Evolutionary conservation across 345 rosid species (phyloP), one percentile per base, ranked within the genome.

Genomic region (Angophora floribunda): DNA sequence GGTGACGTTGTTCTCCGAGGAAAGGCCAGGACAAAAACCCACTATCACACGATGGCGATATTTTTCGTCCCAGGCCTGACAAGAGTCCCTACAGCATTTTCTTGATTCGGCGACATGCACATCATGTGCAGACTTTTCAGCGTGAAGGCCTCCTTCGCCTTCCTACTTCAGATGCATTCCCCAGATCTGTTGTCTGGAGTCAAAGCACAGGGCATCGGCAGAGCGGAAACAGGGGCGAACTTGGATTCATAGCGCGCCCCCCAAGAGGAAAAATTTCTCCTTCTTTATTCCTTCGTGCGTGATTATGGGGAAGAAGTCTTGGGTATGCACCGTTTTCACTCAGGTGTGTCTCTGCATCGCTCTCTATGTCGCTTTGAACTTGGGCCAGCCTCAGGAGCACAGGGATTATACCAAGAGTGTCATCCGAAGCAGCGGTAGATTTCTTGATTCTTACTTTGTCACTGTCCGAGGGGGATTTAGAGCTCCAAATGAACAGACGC

Each of bases 381-480:
- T 95, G 91, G 96, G 95, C 86, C 93, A 91, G 51, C 92, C 93
- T 51, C 94, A 86, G 67, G 89, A 89, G 47, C 91, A 49, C 51
- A 51, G 89, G n/a, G 85, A 51, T 50, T 44, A 88, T 55, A 36
- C 49, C 28, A 75, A 75, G 84, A 44, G 78, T 52, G 53, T 85
- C 79, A 89, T 80, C 85, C 87, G 63, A 70, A 89, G 90, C 90
- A 89, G 67, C 51, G 52, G 90, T 85, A 86, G 90, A 88, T 89
- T 61, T 88, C 78, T 87, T 87, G 92, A 94, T 82, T 89, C 93
- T 87, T 92, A 92, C 89, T 96, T 97, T 86, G 89, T 97, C 61
- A 95, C 95, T 75, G 98, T 96, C 55, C 51, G 93, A 52, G 95
- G 98, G 24, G 97, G 97, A 82, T 92, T 86, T 88, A 92, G 97